These are phyloP conservation scores for Cercospora citrullina DNA, from an alignment of 2,329 filamentous ascomycete genomes.

Conservation along the genomic window DNA sequence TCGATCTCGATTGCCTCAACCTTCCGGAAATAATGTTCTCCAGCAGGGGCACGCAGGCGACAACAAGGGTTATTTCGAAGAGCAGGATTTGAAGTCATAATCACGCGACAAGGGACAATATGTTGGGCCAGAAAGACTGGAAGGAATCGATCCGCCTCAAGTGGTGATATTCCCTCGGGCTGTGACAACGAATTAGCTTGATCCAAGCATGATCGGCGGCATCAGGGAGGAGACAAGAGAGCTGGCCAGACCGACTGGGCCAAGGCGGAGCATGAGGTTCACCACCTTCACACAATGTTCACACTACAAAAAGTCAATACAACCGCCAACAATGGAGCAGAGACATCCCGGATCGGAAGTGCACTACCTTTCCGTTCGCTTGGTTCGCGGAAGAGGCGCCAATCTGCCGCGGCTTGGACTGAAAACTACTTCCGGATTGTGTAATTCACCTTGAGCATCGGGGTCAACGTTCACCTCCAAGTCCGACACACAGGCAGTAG, in stretches of 20 bases:
- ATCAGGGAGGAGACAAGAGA: neutral
- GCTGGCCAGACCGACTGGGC: neutral
- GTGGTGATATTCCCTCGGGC: neutral
- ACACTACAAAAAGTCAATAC: neutral
- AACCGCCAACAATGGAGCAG: neutral
- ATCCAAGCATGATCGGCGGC: neutral
- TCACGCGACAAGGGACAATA: neutral
- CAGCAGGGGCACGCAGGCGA: neutral
- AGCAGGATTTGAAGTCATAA: neutral
- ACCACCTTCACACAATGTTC: neutral
- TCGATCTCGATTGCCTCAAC: neutral
- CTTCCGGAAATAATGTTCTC: neutral
- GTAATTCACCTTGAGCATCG: neutral
- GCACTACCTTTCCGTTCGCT: neutral
- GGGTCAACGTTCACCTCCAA: too few species aligned
- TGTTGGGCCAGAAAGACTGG: neutral
- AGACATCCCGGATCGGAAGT: neutral
- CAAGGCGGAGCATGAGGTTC: neutral
- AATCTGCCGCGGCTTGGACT: neutral
- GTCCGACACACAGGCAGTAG: too few species aligned
- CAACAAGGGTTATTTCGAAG: neutral
- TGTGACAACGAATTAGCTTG: neutral
- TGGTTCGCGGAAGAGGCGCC: neutral
- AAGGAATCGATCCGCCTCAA: neutral
- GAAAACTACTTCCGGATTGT: neutral